phyloP scores from a whole-genome alignment of 352 stramenopile genomes.

The Pythium aphanidermatum region DNA sequence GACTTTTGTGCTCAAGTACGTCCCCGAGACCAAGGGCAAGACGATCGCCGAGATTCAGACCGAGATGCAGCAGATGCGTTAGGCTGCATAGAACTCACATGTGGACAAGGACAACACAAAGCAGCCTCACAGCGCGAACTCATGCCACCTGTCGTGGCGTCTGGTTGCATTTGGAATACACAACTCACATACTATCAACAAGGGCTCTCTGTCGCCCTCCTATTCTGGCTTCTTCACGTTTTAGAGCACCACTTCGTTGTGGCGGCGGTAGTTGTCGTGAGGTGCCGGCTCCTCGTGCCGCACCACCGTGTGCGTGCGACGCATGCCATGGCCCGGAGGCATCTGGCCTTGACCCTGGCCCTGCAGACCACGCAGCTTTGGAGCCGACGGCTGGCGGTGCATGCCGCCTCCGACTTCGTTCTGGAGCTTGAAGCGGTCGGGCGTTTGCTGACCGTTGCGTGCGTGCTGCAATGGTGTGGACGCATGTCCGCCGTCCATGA shows the following conservation, averaged over 20 bases:
- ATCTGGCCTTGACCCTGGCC: neutral
- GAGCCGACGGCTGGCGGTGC: neutral
- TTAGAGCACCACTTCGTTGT: conserved; percentile 21
- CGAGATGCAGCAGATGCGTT: conserved; percentile 27
- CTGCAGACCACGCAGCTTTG: conserved; percentile 15
- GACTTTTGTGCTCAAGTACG: conserved; percentile 52
- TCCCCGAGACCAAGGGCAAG: conserved; percentile 82
- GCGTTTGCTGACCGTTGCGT: conserved; percentile 3
- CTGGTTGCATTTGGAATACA: too few relatives aligned
- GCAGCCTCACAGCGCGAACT: too few relatives aligned
- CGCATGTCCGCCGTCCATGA: conserved; percentile 14
- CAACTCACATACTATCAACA: too few relatives aligned
- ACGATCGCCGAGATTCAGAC: conserved; percentile 34
- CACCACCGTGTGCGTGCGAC: conserved; percentile 18
- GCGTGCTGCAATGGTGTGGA: conserved; percentile 18
- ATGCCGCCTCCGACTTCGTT: too few relatives aligned
- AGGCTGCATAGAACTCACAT: too few relatives aligned
- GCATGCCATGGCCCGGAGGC: conserved; percentile 8
- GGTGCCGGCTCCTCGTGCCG: conserved; percentile 17
- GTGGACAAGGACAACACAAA: too few relatives aligned
- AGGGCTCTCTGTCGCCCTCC: too few relatives aligned
- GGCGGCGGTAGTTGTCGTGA: conserved; percentile 14
- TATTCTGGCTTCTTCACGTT: too few relatives aligned
- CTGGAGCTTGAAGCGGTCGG: conserved; percentile 10
- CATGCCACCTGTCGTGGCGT: too few relatives aligned